phyloP scores from a whole-genome alignment of 352 stramenopile species.

The Phytophthora meadii region DNA sequence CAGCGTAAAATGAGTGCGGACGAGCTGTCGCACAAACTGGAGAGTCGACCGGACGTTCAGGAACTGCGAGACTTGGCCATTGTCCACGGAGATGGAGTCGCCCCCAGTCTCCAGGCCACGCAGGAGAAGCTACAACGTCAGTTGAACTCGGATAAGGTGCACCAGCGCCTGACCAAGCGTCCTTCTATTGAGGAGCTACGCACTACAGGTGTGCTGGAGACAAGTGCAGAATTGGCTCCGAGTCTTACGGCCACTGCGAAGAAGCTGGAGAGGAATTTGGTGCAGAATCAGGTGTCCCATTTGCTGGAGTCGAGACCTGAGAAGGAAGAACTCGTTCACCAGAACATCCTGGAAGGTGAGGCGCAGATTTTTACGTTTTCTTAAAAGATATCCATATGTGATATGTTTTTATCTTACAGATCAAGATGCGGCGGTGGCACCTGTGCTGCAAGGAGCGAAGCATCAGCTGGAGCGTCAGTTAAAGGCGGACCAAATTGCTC shows the following conservation, averaged over 20 bases:
- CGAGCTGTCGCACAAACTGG: conserved; percentile 71
- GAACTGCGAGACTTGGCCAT: conserved; percentile 80
- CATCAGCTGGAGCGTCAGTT: conserved; percentile 78
- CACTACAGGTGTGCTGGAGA: conserved; percentile 69
- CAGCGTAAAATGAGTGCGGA: conserved; percentile 80
- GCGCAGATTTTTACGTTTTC: background rate
- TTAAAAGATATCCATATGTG: background rate
- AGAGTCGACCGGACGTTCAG: conserved; percentile 74
- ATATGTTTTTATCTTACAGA: conserved; percentile 33
- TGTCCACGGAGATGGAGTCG: conserved; percentile 68
- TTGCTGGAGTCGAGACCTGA: conserved; percentile 80
- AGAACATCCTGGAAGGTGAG: conserved; percentile 75
- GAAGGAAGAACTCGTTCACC: conserved; percentile 79
- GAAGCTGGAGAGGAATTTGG: conserved; percentile 78
- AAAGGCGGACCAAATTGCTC: conserved; percentile 72
- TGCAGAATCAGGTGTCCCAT: conserved; percentile 85
- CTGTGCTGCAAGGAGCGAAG: conserved; percentile 74
- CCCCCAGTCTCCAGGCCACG: conserved; percentile 81
- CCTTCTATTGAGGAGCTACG: conserved; percentile 67
- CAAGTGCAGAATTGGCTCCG: conserved; percentile 61
- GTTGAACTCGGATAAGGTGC: conserved; percentile 77
- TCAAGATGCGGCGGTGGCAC: conserved; percentile 51
- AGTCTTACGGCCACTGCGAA: conserved; percentile 78
- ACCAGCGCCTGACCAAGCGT: conserved; percentile 75
- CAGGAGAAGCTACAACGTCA: conserved; percentile 80